Evolutionary conservation across 2,329 filamentous ascomycete genomes (phyloP).

Genomic region (Neopestalotiopsis rosae): DNA sequence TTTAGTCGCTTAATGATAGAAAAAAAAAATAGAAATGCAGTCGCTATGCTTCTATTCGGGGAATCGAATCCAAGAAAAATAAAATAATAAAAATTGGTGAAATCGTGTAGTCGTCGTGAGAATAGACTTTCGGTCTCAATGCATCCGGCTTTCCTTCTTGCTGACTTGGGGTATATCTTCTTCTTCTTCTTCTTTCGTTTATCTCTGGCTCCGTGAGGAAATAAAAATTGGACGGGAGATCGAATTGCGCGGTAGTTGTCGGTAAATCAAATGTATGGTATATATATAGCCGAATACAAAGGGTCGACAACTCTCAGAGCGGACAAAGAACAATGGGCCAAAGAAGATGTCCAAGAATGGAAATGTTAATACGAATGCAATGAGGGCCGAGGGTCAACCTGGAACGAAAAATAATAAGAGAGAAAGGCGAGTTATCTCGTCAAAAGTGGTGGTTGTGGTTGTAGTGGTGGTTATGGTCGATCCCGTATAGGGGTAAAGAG

Average conservation of each 20-base stretch:
- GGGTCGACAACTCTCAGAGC: constrained; percentile 19
- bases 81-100: neutral
- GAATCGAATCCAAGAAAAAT: neutral
- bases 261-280: constrained; percentile 5
- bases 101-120: constrained; percentile 6
- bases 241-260: neutral
- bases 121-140: constrained; percentile 8
- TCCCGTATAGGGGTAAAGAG: neutral
- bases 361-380: constrained; percentile 14
- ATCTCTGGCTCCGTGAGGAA: neutral
- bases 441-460: constrained; percentile 1
- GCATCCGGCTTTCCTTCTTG: neutral
- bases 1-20: neutral
- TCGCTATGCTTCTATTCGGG: constrained; percentile 15
- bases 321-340: constrained; percentile 19
- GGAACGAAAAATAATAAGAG: constrained; percentile 21
- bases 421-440: constrained; percentile 4
- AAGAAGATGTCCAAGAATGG: constrained; percentile 11
- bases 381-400: constrained; percentile 25
- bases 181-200: neutral
- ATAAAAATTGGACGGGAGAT: constrained; percentile 9
- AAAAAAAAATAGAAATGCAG: constrained; percentile 3
- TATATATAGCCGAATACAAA: constrained; percentile 11
- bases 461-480: neutral
- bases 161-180: neutral